Conservation (phyloP, 2,329 filamentous ascomycete genomes). For the Boeremia lycopersici region DNA sequence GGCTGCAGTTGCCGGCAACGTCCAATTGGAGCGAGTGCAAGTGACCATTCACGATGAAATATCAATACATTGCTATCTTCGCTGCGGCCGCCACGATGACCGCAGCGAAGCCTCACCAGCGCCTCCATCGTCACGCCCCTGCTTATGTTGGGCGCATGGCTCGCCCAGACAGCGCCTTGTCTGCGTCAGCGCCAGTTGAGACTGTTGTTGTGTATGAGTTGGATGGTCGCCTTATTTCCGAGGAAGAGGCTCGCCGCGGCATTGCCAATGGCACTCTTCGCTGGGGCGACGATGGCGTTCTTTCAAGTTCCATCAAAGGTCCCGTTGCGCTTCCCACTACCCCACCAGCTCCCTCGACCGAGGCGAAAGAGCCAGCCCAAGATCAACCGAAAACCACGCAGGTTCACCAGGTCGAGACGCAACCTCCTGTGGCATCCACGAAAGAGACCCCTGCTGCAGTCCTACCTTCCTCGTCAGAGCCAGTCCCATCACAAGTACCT, state of each 20-base stretch:
- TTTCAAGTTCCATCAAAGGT: constrained; percentile 37
- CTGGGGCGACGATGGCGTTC: constrained; percentile 67
- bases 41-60: constrained; percentile 41
- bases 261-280: constrained; percentile 69
- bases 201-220: constrained; percentile 75
- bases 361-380: constrained; percentile 3
- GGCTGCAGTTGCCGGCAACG: constrained; percentile 2
- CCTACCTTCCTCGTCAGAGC: constrained; percentile 37
- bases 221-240: constrained; percentile 65
- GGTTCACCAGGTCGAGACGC: not conserved
- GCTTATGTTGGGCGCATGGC: constrained; percentile 54
- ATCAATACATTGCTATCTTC: constrained; percentile 41
- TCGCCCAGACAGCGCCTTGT: constrained; percentile 54
- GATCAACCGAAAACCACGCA: constrained; percentile 9
- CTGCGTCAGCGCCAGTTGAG: constrained; percentile 61
- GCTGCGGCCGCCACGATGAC: constrained; percentile 54
- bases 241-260: constrained; percentile 71
- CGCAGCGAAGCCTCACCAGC: constrained; percentile 64
- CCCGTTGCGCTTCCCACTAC: constrained; percentile 25
- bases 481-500: constrained; percentile 15
- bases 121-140: constrained; percentile 60
- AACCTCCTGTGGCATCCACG: not conserved
- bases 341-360: constrained; percentile 16
- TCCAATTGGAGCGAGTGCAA: not conserved
- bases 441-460: constrained; percentile 13